Evolutionary conservation across 179 eudicot species (phyloP), one percentile per base, ranked within the genome.

Genomic region (Drosera spatulata): DNA sequence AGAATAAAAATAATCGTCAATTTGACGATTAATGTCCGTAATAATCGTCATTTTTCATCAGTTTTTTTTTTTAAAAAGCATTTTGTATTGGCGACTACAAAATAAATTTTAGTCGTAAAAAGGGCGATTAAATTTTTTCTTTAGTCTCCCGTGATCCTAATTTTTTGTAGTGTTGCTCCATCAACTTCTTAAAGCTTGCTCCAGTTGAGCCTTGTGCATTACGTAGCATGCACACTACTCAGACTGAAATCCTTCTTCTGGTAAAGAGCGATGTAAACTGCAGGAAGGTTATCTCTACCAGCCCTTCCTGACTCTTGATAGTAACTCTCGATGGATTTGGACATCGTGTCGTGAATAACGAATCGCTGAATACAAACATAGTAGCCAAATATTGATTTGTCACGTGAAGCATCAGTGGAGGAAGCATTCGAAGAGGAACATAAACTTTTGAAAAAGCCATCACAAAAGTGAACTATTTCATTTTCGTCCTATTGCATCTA

Each of bases 271-370:
- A 85, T 61, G 60, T 96, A 93, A 11, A 73, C 73, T 48, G 99
- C 77, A 38, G 95, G 80, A 61, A 82, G 87, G 66, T 81, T 82
- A 73, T 93, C 99, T 78, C 99, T 78, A 38, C 99, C 99, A 14
- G 99, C 96, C 74, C 99, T 81, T 69, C 99, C 99, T 45, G 99
- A 86, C 75, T 93, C 99, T 71, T 93, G 99, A 73, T 93, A 93
- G 71, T 88, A 93, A 76, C 99, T 86, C 73, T 93, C 99, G 49
- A 93, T 86, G 42, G 99, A 84, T 75, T 93, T 93, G 15, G 99
- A 93, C 86, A 93, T 48, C 53, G 99, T 86, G 64, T 93, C 89
- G 76, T 93, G 99, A 74, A 93, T 60, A 39, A 93, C 99, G 70
- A 93, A 93, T 55, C 96, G 91, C 99, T 93, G 77, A n/a, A 42